Base-by-base conservation (phyloP, 257 asterid genomes). In the Phtheirospermum japonicum region DNA sequence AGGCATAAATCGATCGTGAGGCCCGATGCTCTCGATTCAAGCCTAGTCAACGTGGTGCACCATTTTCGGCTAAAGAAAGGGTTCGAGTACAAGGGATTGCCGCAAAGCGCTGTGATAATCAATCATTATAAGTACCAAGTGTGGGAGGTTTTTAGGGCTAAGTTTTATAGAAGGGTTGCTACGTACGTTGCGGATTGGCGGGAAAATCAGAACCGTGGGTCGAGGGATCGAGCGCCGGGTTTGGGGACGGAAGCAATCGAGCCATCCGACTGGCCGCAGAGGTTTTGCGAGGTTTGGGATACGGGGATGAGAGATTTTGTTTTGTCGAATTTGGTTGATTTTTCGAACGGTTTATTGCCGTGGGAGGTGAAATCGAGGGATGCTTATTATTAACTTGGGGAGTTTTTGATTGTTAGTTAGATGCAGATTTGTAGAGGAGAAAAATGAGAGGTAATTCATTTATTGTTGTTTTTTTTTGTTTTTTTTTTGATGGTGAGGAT, bases 71-170 rank as follows among this genome's bases (percentile, higher is more conserved):
- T 85, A 71, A 83, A 61, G 72, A 75, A 79, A 11, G 95, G 87
- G 31, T 87, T 69, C 68, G 79, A 63, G 34, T 87, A 83, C 79
- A n/a, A 80, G 59, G 80, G 85, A 61, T 60, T 90, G 78, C 97
- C 81, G 17, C 80, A 71, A 60, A 78, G 80, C 57, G 78, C 77
- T 2, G 96, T 83, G 4, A 73, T 83, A 4, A 78, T 87, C 69
- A 90, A 87, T 59, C 97, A 90, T 63, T 90, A 87, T 16, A 90
- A 90, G 65, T 90, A 87, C 78, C 97, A 90, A 63, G 97, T 83
- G 60, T 90, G 97, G 97, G 90, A 87, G 64, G 90, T 90, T 28
- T 90, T 90, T 37, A 71, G 89, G 67, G 82, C 95, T 0, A 90
- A 90, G 68, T 90, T 90, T 67, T 90, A 81, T 62, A 76, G 97